phyloP scores from a whole-genome alignment of 176 grass and related monocot genomes.

The Neostapfia colusana region DNA sequence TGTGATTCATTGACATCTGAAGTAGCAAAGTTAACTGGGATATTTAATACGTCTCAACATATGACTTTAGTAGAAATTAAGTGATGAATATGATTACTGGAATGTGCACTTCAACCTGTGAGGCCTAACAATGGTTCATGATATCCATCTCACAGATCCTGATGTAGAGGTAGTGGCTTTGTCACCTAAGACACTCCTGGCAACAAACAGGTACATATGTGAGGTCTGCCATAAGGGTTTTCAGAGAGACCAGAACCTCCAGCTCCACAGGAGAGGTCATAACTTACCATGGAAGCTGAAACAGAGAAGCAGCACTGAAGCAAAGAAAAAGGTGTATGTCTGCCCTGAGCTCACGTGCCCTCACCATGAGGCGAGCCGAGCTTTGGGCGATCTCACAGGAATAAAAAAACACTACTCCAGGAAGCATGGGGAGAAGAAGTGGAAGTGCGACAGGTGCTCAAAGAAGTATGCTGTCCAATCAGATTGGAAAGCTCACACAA shows the following conservation, averaged over 20 bases:
- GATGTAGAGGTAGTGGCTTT: slow-evolving; percentile 64
- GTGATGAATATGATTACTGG: not conserved
- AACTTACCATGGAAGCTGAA: slow-evolving; percentile 76
- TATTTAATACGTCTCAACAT: not conserved
- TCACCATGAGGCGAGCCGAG: slow-evolving; percentile 53
- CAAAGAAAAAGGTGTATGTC: slow-evolving; percentile 58
- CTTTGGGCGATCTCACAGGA: slow-evolving; percentile 61
- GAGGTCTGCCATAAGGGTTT: slow-evolving; percentile 68
- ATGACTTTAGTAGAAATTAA: not conserved
- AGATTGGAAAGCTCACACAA: slow-evolving; percentile 73
- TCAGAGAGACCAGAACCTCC: slow-evolving; percentile 74
- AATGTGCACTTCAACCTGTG: not conserved
- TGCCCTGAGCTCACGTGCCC: slow-evolving; percentile 61
- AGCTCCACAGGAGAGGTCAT: slow-evolving; percentile 68
- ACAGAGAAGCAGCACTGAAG: slow-evolving; percentile 58
- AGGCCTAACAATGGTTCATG: slow-evolving; percentile 20
- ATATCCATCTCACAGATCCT: slow-evolving; percentile 40
- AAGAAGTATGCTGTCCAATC: slow-evolving; percentile 76
- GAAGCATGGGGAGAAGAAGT: slow-evolving; percentile 77
- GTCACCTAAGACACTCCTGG: slow-evolving; percentile 58
- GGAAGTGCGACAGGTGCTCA: slow-evolving; percentile 70
- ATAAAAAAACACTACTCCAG: slow-evolving; percentile 70
- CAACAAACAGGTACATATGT: slow-evolving; percentile 66
- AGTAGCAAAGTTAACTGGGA: not conserved
- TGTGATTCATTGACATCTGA: slow-evolving; percentile 11